Conservation (phyloP, 1,139 yeast genomes). For the Kazachstania sp. region DNA sequence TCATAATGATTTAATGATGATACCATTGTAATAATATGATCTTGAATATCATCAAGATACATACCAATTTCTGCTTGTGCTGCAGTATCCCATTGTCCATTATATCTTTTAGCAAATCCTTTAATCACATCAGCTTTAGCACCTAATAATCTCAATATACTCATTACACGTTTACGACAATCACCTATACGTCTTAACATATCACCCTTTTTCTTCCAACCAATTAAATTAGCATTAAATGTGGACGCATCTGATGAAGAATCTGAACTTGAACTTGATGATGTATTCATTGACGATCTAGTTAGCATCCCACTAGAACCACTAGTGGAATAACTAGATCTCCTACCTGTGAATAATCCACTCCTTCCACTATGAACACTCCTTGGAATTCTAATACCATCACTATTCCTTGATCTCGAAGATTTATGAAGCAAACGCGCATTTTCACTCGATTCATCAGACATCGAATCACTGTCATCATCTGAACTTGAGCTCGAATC, state of each 20-base stretch:
- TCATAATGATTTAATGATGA: conserved; percentile 91
- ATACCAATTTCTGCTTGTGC: conserved; percentile 76
- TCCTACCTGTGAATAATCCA: not conserved
- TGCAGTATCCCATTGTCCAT: conserved; percentile 71
- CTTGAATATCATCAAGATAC: conserved; percentile 91
- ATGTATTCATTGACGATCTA: conserved; percentile 25
- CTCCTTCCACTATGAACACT: conserved; percentile 11
- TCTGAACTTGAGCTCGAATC: conserved; percentile 26
- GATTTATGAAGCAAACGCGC: conserved; percentile 2
- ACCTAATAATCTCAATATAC: conserved; percentile 71
- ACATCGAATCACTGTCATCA: conserved; percentile 27
- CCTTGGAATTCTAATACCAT: conserved; percentile 3
- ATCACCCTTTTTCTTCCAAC: conserved; percentile 89
- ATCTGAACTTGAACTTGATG: conserved; percentile 2
- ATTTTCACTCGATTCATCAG: conserved; percentile 16
- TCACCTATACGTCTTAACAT: conserved; percentile 93
- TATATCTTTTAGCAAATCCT: conserved; percentile 86
- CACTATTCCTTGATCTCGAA: not conserved
- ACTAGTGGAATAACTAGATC: conserved; percentile 2
- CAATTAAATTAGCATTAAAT: conserved; percentile 42
- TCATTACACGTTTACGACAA: conserved; percentile 90
- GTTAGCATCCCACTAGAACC: conserved; percentile 17
- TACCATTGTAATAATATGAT: conserved; percentile 91
- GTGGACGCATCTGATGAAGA: conserved; percentile 27
- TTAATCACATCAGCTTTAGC: conserved; percentile 94